Conservation (phyloP, 2,329 filamentous ascomycete genomes). For the Fusarium sp. region DNA sequence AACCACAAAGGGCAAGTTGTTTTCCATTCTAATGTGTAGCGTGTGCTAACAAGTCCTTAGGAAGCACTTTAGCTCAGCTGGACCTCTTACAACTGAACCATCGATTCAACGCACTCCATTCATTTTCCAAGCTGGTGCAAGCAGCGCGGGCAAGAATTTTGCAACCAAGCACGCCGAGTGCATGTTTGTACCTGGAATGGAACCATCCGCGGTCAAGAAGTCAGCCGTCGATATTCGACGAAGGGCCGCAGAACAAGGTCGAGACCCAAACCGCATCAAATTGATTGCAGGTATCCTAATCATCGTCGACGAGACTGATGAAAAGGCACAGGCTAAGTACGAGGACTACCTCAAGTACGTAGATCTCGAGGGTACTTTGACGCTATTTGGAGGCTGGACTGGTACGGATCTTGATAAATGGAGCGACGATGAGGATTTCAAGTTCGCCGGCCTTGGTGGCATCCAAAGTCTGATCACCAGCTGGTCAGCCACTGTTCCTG, state of each 20-base stretch:
- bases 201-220: constrained; percentile 57
- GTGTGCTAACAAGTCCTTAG: not conserved
- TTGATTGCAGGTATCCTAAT: constrained; percentile 41
- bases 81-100: constrained; percentile 62
- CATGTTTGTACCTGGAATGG: constrained; percentile 63
- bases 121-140: constrained; percentile 63
- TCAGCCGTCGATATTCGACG: constrained; percentile 60
- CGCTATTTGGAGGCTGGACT: not conserved
- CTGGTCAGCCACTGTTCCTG: not conserved
- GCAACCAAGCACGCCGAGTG: constrained; percentile 51
- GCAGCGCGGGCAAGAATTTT: constrained; percentile 61
- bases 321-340: not conserved
- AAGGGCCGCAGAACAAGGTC: constrained; percentile 56
- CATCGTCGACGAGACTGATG: not conserved
- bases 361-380: not conserved
- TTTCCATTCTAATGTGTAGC: too few relatives aligned
- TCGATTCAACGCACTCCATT: constrained; percentile 64
- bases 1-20: not conserved
- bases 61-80: constrained; percentile 41
- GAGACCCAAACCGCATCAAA: constrained; percentile 59
- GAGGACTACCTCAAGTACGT: not conserved
- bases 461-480: not conserved
- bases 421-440: not conserved
- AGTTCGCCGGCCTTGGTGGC: not conserved
- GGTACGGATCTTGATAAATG: not conserved